Conservation (phyloP, 495 filamentous ascomycete genomes). For the Daldinia bambusicola region DNA sequence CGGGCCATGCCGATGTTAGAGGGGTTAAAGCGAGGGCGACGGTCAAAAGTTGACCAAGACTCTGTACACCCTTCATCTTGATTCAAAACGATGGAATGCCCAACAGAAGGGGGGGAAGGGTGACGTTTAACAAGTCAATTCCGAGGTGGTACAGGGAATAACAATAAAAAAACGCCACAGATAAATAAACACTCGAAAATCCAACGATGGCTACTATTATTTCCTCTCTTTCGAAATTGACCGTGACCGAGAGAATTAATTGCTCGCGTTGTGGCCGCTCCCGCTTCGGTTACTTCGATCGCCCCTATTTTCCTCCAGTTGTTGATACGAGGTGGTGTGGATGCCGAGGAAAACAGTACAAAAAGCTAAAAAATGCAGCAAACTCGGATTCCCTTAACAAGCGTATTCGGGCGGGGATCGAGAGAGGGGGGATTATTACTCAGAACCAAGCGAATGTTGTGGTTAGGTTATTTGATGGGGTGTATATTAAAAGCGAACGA, state of each 20-base stretch:
- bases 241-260: conserved; percentile 12
- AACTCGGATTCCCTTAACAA: conserved; percentile 26
- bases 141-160: conserved; percentile 15
- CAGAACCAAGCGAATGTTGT: conserved; percentile 41
- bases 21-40: conserved; percentile 35
- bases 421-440: background rate
- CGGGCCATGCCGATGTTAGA: conserved; percentile 38
- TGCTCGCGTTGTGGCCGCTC: conserved; percentile 16
- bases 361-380: conserved; percentile 25
- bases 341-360: conserved; percentile 29
- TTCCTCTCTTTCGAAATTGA: background rate
- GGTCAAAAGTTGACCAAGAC: conserved; percentile 41
- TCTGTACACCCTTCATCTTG: conserved; percentile 37
- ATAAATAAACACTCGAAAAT: conserved; percentile 36
- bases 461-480: conserved; percentile 3
- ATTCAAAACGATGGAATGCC: conserved; percentile 25
- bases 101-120: conserved; percentile 6
- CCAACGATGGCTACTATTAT: conserved; percentile 21
- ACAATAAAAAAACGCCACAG: conserved; percentile 39
- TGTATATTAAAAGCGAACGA: conserved; percentile 42
- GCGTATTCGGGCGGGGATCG: conserved; percentile 1
- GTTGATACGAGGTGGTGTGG: conserved; percentile 34
- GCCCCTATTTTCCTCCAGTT: conserved; percentile 24
- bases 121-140: conserved; percentile 12
- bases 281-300: conserved; percentile 22